Percentiles rank a stretch among this genome's conserved stretches.
These are phyloP conservation scores for Candida bentonensis DNA, from an alignment of 805 yeast species.

Conservation along the genomic window DNA sequence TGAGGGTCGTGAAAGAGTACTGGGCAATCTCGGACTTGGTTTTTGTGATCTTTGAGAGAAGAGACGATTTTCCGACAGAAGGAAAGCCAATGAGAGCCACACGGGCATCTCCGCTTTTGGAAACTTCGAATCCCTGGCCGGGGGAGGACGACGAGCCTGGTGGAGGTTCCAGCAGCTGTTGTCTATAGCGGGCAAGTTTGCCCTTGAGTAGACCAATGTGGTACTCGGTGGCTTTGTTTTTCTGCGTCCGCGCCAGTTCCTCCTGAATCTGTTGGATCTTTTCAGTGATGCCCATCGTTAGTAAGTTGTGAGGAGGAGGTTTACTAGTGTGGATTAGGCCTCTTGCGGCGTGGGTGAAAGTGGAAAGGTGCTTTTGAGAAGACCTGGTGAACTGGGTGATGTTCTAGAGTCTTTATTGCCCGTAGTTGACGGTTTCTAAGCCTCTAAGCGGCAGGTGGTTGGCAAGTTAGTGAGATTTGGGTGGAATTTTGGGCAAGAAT, in stretches of 20 bases:
- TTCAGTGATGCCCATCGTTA: conserved; percentile 29
- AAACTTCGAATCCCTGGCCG: conserved; percentile 87
- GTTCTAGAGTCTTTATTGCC: too few species aligned
- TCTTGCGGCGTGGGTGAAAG: too few species aligned
- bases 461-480: too few species aligned
- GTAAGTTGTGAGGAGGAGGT: too few species aligned
- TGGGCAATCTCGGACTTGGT: conserved; percentile 92
- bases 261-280: conserved; percentile 82
- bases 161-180: conserved; percentile 83
- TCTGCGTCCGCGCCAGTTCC: conserved; percentile 89
- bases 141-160: conserved; percentile 55
- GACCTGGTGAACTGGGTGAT: too few species aligned
- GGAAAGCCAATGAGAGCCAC: conserved; percentile 94
- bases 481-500: too few species aligned
- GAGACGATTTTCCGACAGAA: conserved; percentile 91
- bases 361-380: too few species aligned
- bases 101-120: conserved; percentile 92
- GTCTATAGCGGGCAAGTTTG: conserved; percentile 80
- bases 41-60: conserved; percentile 76
- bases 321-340: too few species aligned
- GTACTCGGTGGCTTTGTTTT: conserved; percentile 95
- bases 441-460: too few species aligned
- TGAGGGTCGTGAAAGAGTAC: conserved; percentile 89
- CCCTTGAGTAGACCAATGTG: conserved; percentile 92
- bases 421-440: too few species aligned